Evolutionary conservation across 306 rosid species (phyloP).

Genomic region (Alnus rubra): DNA sequence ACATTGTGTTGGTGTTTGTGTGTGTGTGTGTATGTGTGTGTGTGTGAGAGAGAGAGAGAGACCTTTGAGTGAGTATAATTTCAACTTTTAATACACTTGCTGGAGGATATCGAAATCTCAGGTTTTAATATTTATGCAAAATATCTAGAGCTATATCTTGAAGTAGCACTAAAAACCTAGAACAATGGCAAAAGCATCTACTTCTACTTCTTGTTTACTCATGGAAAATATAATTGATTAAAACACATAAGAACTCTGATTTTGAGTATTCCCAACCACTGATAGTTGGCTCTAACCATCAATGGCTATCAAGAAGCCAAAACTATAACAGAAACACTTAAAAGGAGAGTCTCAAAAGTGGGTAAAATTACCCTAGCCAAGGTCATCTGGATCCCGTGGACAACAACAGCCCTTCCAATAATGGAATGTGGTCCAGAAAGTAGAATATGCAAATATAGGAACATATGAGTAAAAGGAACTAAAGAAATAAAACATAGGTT

Average conservation of each 20-base stretch:
- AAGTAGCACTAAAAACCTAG: background rate
- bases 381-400: slow-evolving; percentile 96
- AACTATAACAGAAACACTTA: background rate
- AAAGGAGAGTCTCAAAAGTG: background rate
- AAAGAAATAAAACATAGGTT: slow-evolving; percentile 2
- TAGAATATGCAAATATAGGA: slow-evolving; percentile 64
- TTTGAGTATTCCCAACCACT: background rate
- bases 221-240: background rate
- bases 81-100: background rate
- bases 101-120: background rate
- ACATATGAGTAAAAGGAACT: slow-evolving; percentile 16
- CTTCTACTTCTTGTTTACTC: background rate
- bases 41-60: too few species aligned
- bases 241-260: background rate
- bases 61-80: background rate
- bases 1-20: too few species aligned
- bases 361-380: slow-evolving; percentile 72
- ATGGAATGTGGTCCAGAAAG: slow-evolving; percentile 78
- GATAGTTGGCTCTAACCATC: background rate
- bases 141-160: background rate
- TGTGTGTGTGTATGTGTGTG: too few species aligned
- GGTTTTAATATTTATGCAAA: background rate
- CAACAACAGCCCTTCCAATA: slow-evolving; percentile 95
- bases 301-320: background rate
- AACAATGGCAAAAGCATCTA: background rate